A percentile compares a stretch with the other conserved stretches of the same genome.
Evolutionary conservation across 352 stramenopile species (phyloP).

Genomic region (Phytophthora sp.): DNA sequence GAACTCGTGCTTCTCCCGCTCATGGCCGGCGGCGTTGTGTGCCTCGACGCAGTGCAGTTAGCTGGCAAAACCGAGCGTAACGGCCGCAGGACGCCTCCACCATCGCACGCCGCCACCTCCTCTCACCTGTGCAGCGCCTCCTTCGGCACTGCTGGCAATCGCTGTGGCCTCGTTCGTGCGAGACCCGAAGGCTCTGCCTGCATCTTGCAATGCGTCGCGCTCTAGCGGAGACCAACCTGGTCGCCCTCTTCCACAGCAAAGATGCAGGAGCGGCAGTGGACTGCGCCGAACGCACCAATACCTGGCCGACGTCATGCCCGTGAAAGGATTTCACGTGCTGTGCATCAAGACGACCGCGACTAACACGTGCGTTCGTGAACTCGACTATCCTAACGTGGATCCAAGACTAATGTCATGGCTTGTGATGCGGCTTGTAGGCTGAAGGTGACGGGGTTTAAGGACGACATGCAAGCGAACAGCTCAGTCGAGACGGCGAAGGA

Average conservation of each 20-base stretch:
- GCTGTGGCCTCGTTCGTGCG: constrained; percentile 16
- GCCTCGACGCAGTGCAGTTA: too few relatives aligned
- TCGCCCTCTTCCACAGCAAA: neutral
- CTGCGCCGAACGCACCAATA: constrained; percentile 46
- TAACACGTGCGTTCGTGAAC: constrained; percentile 58
- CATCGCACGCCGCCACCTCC: neutral
- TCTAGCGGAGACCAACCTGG: constrained; percentile 6
- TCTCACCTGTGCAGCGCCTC: constrained; percentile 1
- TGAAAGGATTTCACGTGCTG: constrained; percentile 80
- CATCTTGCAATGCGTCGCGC: constrained; percentile 13
- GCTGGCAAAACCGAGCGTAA: too few relatives aligned
- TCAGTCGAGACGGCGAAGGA: constrained; percentile 47
- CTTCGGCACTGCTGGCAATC: constrained; percentile 28
- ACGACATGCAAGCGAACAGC: constrained; percentile 44
- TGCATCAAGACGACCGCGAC: constrained; percentile 53
- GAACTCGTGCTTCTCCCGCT: constrained; percentile 17
- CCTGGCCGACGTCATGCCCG: constrained; percentile 57
- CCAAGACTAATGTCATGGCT: too few relatives aligned
- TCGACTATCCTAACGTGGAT: too few relatives aligned
- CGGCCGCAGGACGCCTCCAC: too few relatives aligned
- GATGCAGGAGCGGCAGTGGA: constrained; percentile 25
- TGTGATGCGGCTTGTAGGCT: constrained; percentile 43
- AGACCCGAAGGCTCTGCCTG: constrained; percentile 16
- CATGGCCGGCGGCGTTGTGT: too few relatives aligned
- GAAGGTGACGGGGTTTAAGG: constrained; percentile 59